Evolutionary conservation across 129 eudicot species (phyloP).

Genomic region (Helianthus annuus): HanXRQr2.0-SUNRISE NC_035443.2:105032081-105032580

Average conservation of each 20-base stretch:
- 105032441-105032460: conserved; percentile 96
- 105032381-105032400: conserved; percentile 97
- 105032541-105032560: no score
- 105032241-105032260: no score
- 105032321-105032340: background rate
- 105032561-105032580: no score
- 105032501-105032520: conserved; percentile 32
- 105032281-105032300: no score
- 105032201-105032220: no score
- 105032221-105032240: no score
- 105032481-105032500: conserved; percentile 18
- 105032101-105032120: background rate
- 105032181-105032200: no score
- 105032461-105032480: conserved; percentile 32
- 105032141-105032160: no score
- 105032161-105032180: no score
- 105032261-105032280: no score
- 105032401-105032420: conserved; percentile 92
- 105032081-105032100: background rate
- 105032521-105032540: conserved; percentile 15
- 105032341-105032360: conserved; percentile 99
- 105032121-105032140: no score
- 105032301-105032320: no score
- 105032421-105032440: conserved; percentile 90
- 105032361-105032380: conserved; percentile 74